phyloP scores from a whole-genome alignment of 805 yeast species.

The Starmerella stigmatis region DNA sequence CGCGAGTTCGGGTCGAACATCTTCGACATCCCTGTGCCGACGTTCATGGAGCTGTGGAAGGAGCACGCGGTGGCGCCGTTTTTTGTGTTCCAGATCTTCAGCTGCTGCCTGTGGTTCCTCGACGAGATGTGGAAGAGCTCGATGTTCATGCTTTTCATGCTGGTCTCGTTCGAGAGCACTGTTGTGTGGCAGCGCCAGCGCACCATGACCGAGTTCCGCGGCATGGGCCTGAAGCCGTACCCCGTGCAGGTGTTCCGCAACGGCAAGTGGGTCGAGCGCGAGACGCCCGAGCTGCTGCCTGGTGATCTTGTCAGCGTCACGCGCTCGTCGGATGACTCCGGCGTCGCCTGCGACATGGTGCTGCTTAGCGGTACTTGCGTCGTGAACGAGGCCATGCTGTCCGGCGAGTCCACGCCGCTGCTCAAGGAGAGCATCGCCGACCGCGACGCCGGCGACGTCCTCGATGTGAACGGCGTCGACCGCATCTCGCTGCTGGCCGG shows the following conservation, averaged over 20 bases:
- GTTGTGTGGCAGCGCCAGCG: slow-evolving; percentile 92
- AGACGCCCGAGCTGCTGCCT: slow-evolving; percentile 72
- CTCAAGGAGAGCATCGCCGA: slow-evolving; percentile 81
- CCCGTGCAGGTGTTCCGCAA: slow-evolving; percentile 62
- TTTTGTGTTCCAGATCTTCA: slow-evolving; percentile 90
- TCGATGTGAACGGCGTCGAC: slow-evolving; percentile 74
- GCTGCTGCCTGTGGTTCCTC: slow-evolving; percentile 90
- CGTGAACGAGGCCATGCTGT: slow-evolving; percentile 96
- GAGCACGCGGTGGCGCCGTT: slow-evolving; percentile 98
- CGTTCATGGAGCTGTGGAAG: slow-evolving; percentile 78
- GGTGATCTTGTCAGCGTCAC: slow-evolving; percentile 78
- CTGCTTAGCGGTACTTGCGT: slow-evolving; percentile 84
- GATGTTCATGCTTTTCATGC: slow-evolving; percentile 80
- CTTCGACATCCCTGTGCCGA: slow-evolving; percentile 92
- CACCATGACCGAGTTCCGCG: slow-evolving; percentile 89
- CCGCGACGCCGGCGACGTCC: slow-evolving; percentile 59
- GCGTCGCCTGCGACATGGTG: slow-evolving; percentile 87
- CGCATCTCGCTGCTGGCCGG: slow-evolving; percentile 84
- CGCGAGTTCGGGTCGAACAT: slow-evolving; percentile 73
- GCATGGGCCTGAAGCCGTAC: slow-evolving; percentile 95
- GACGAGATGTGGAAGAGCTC: slow-evolving; percentile 97
- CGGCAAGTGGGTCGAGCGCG: slow-evolving; percentile 54
- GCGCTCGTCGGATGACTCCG: slow-evolving; percentile 82
- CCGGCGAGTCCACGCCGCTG: slow-evolving; percentile 96
- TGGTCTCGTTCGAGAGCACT: slow-evolving; percentile 84